A percentile compares a stretch with the other conserved stretches of the same genome.
Evolutionary conservation across 345 rosid species (phyloP).

Genomic region (Salix brachista): DNA sequence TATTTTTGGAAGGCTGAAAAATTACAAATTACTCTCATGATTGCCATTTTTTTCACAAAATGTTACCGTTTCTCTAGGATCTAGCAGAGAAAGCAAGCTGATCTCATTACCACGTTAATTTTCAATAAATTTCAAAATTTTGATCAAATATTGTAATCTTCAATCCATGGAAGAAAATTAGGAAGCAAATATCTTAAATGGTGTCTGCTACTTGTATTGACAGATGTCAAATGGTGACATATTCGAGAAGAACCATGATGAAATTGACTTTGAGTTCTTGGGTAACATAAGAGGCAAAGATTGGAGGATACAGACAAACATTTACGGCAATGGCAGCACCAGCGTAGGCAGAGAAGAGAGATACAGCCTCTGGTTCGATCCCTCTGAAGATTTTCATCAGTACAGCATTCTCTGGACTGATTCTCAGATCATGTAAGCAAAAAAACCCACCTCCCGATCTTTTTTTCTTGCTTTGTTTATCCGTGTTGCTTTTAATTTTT

Average conservation of each 20-base stretch:
- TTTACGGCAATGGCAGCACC: slow-evolving; percentile 96
- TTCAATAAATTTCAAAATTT: neutral
- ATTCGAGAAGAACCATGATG: slow-evolving; percentile 92
- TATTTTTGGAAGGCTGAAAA: neutral
- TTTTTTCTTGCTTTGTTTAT: neutral
- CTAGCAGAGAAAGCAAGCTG: neutral
- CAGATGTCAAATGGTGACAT: slow-evolving; percentile 98
- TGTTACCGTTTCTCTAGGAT: neutral
- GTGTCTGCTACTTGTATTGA: neutral
- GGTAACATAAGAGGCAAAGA: slow-evolving; percentile 97
- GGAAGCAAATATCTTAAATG: neutral
- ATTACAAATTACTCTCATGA: neutral
- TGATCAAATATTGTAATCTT: neutral
- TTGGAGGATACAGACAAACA: slow-evolving; percentile 98
- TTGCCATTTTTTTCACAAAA: neutral
- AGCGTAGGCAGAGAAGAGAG: slow-evolving; percentile 86
- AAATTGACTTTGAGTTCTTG: slow-evolving; percentile 95
- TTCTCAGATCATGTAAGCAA: slow-evolving; percentile 75
- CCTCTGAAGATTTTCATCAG: slow-evolving; percentile 88
- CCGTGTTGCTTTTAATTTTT: neutral
- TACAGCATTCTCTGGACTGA: slow-evolving; percentile 92
- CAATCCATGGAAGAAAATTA: neutral
- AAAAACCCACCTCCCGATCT: neutral
- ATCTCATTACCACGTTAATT: neutral
- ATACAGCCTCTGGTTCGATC: slow-evolving; percentile 97